Conservation (phyloP, 768 basidiomycete genomes). For the Tremella fuciformis region DNA sequence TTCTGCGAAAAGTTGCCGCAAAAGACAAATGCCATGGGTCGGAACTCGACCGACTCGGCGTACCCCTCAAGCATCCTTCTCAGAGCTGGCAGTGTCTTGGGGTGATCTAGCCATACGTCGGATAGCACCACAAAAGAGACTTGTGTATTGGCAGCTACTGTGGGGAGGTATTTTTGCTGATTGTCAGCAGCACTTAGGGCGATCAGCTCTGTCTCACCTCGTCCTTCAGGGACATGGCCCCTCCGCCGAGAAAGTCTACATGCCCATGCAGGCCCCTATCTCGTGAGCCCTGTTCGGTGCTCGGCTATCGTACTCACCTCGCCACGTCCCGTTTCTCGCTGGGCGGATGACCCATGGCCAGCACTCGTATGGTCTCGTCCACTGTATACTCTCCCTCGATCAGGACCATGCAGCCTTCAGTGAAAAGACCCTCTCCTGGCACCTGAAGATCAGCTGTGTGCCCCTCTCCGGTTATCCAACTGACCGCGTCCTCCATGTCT, state of each 20-base stretch:
- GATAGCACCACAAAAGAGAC: conserved; percentile 89
- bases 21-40: conserved; percentile 83
- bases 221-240: conserved; percentile 81
- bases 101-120: conserved; percentile 92
- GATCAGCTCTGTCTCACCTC: conserved; percentile 61
- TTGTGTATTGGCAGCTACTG: conserved; percentile 55
- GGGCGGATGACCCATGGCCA: conserved; percentile 95
- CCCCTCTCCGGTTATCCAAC: conserved; percentile 30
- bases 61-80: conserved; percentile 73
- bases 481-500: conserved; percentile 80
- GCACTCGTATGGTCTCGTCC: conserved; percentile 79
- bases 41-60: conserved; percentile 76
- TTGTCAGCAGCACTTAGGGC: conserved; percentile 1
- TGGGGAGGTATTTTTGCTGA: conserved; percentile 50
- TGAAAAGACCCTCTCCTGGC: conserved; percentile 92
- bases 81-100: conserved; percentile 73
- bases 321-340: conserved; percentile 84
- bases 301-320: conserved; percentile 58
- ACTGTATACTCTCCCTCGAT: conserved; percentile 93
- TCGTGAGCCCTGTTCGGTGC: conserved; percentile 10
- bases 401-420: conserved; percentile 90
- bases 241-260: conserved; percentile 94
- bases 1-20: conserved; percentile 93
- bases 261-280: conserved; percentile 87
- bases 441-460: conserved; percentile 59